These are phyloP conservation scores for Wallacemonas rigidus DNA, from an alignment of 208 protist species.

Conservation along the genomic window DNA sequence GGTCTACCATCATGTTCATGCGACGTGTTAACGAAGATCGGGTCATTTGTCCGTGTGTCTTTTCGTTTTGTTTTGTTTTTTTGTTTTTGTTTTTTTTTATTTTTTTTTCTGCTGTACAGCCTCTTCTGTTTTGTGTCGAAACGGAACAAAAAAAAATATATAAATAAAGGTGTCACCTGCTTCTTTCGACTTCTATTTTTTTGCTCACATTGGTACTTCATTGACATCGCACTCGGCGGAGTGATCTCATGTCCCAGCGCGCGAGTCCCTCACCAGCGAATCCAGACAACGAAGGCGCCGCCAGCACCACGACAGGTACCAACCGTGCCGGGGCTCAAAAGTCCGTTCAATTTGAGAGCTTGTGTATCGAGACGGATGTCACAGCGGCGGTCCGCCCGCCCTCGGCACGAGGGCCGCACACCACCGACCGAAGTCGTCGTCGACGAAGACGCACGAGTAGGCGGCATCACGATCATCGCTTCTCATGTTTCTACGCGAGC, in stretches of 20 bases:
- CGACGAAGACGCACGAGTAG: neutral
- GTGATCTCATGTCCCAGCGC: neutral
- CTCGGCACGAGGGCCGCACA: neutral
- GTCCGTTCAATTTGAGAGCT: constrained; percentile 8
- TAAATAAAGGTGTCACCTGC: neutral
- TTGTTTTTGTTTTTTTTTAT: constrained; percentile 4
- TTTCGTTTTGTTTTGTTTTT: constrained; percentile 2
- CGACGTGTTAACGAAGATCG: too few species aligned
- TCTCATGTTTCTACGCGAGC: constrained; percentile 13
- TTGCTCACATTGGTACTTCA: neutral
- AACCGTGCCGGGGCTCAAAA: neutral
- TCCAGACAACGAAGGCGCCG: neutral
- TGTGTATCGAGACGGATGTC: neutral
- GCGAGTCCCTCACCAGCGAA: neutral
- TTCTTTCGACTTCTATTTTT: neutral
- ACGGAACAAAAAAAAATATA: too few species aligned
- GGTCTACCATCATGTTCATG: too few species aligned
- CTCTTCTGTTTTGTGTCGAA: neutral
- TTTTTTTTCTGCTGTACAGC: constrained; percentile 9
- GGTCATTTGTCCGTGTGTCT: neutral
- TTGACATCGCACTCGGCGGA: too few species aligned
- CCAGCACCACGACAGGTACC: neutral
- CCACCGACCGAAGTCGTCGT: neutral
- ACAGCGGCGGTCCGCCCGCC: neutral
- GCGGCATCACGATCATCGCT: neutral